Evolutionary conservation across 163 green algal species (phyloP).

Genomic region (Volvox carteri): DNA sequence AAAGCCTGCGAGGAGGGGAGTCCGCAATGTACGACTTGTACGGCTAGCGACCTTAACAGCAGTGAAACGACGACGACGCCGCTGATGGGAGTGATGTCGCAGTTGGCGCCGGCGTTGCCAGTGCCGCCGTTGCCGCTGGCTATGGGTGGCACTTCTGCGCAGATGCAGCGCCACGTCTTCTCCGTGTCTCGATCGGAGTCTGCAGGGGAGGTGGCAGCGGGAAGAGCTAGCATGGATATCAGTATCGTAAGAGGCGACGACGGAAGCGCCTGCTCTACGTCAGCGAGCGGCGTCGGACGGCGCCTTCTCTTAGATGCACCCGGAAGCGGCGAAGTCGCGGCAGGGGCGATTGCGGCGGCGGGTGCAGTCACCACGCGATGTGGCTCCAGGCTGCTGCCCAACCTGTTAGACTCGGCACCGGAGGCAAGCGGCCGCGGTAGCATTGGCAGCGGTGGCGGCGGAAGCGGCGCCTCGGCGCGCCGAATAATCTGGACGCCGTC

Average conservation of each 20-base stretch:
- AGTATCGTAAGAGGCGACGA: not conserved
- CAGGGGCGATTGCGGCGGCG: not conserved
- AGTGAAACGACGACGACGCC: not conserved
- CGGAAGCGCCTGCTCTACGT: not conserved
- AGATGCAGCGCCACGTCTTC: not conserved
- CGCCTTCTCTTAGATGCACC: not conserved
- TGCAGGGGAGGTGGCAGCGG: not conserved
- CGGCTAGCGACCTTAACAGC: not conserved
- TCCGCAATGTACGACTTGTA: slow-evolving; percentile 13
- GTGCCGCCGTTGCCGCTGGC: not conserved
- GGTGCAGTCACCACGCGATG: not conserved
- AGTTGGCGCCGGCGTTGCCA: not conserved
- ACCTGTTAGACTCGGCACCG: not conserved
- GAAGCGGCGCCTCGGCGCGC: not conserved
- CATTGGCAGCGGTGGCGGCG: not conserved
- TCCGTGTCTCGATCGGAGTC: not conserved
- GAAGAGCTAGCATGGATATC: not conserved
- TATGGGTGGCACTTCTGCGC: not conserved
- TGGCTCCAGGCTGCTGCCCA: not conserved
- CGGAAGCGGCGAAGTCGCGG: not conserved
- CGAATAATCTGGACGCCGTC: not conserved
- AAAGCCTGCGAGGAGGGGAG: not conserved
- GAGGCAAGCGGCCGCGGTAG: not conserved
- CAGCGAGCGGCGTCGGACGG: not conserved
- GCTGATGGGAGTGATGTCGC: not conserved